These are phyloP conservation scores for Cavenderia fasciculata DNA, from an alignment of 78 protist species.

Conservation along the genomic window DNA sequence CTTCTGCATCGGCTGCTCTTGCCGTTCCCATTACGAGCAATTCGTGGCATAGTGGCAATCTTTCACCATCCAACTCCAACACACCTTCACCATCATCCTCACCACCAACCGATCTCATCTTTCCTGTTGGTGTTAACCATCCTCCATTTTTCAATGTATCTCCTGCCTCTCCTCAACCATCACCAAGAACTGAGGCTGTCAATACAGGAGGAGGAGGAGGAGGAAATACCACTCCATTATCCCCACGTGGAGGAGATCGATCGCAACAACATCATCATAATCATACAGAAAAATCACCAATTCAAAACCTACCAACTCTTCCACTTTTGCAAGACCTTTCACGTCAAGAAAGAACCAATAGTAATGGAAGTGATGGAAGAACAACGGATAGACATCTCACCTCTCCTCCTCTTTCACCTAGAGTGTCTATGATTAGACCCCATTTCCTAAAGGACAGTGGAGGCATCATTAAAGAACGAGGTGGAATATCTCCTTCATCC, in stretches of 20 bases:
- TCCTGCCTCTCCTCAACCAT: not conserved
- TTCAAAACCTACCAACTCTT: not conserved
- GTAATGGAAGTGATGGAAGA: not conserved
- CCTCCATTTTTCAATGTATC: not conserved
- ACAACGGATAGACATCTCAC: not conserved
- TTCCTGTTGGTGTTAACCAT: not conserved
- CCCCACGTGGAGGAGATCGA: not conserved
- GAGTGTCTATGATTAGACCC: constrained; percentile 73
- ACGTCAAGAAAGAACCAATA: not conserved
- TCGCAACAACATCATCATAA: not conserved
- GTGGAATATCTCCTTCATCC: too few relatives aligned
- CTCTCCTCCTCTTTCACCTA: constrained; percentile 71
- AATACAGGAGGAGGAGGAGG: not conserved
- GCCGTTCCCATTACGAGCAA: constrained; percentile 58
- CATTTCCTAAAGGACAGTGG: constrained; percentile 41
- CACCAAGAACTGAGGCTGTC: not conserved
- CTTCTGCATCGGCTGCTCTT: constrained; percentile 5
- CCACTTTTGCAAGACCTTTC: not conserved
- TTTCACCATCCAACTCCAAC: not conserved
- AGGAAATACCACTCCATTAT: not conserved
- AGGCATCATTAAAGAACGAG: too few relatives aligned
- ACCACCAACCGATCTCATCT: constrained; percentile 6
- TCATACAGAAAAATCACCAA: not conserved
- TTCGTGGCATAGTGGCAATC: constrained; percentile 24
- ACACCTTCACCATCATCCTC: constrained; percentile 68